phyloP scores from a whole-genome alignment of 345 rosid species.

The Lenwebbia sp. region DNA sequence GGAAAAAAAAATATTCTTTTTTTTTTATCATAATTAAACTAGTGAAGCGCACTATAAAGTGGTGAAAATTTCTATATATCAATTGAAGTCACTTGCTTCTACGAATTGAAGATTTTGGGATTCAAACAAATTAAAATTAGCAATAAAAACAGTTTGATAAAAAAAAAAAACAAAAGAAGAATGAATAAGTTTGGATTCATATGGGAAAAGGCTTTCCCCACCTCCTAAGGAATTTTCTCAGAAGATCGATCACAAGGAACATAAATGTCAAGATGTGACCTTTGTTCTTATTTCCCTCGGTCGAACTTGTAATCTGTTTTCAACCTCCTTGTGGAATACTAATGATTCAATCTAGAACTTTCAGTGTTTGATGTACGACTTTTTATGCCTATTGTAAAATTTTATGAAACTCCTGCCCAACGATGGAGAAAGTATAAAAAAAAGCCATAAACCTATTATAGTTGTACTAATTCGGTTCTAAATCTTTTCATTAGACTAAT shows the following conservation, averaged over 20 bases:
- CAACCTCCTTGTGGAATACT: not conserved
- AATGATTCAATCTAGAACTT: not conserved
- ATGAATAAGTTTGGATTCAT: not conserved
- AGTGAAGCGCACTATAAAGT: rapidly evolving
- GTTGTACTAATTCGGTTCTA: no score
- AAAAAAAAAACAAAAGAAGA: not conserved
- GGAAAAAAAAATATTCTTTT: no score
- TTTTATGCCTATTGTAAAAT: not conserved
- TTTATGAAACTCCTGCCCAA: not conserved
- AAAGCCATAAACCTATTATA: no score
- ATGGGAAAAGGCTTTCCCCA: not conserved
- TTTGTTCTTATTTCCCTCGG: not conserved
- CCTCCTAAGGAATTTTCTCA: not conserved
- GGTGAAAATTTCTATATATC: not conserved
- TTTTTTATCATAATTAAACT: no score
- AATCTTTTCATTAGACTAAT: no score
- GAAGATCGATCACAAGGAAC: not conserved
- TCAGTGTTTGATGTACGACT: not conserved
- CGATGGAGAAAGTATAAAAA: no score
- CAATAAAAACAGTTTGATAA: not conserved
- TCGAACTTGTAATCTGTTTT: not conserved
- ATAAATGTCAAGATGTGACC: not conserved
- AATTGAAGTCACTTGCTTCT: not conserved
- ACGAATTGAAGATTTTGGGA: not conserved
- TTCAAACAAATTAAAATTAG: not conserved